Evolutionary conservation across 352 stramenopile species (phyloP), one percentile per base, ranked within the genome.

Genomic region (Pythium biforme): DNA sequence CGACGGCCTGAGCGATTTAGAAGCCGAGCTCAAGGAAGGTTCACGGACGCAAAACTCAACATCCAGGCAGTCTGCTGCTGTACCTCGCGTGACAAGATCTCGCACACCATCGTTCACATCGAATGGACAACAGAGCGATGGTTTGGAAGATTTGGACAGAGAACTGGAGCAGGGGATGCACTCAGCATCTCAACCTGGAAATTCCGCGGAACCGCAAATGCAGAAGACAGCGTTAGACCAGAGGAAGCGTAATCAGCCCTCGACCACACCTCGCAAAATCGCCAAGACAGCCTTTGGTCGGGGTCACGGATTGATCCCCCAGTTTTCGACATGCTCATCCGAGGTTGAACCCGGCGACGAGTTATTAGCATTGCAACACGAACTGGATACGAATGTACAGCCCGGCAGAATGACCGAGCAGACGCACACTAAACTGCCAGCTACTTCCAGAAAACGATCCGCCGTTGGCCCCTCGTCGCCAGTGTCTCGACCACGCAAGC

Each of bases 361-460:
- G 19, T 43, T 59, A n/a, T 8, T 55, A 1, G 20, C 22, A 15
- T 52, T 64, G n/a, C 58, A 64, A 37, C 49, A 46, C 37, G 50
- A 66, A 41, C 50, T 59, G 2, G 41, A 66, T 27, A 50, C 59
- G 37, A 33, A 17, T 50, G 17, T 48, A 19, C 47, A 17, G 19
- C 47, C 19, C 15, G 22, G 45, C 10, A 20, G 17, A 52, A 0
- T 9, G 1, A 17, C 19, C 17, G 3, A 50, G 31, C n/a, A 25
- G 11, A 41, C 33, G 22, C 5, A 34, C 31, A 10, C 31, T 5
- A 34, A 34, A n/a, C n/a, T n/a, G n/a, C n/a, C n/a, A n/a, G n/a
- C n/a, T n/a, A n/a, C 33, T 29, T 22, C 27, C 12, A 14, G 55
- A 54, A 62, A 54, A 37, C 47, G 46, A 22, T 17, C 20, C 14